Percentiles rank a stretch among this genome's conserved stretches.
Conservation (phyloP, 2,329 filamentous ascomycete genomes). For the Colletotrichum navitas region DNA sequence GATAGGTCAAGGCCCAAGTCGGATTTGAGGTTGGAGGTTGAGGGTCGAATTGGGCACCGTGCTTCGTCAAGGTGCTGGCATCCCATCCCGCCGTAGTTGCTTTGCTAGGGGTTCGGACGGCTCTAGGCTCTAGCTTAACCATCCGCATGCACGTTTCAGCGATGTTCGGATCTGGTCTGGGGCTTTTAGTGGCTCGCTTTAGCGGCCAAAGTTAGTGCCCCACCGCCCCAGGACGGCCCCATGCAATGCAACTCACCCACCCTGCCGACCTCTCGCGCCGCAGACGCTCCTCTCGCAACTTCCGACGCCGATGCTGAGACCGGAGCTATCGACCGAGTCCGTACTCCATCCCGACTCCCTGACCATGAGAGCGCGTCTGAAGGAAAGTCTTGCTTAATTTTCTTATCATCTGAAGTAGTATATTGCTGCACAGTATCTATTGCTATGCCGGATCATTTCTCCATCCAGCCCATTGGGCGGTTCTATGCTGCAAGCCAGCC, state of each 20-base stretch:
- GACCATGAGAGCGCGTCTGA: background rate
- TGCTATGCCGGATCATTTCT: conserved; percentile 57
- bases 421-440: background rate
- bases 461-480: conserved; percentile 76
- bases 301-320: conserved; percentile 33
- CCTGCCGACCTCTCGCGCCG: conserved; percentile 16
- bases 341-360: background rate
- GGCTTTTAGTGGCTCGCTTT: conserved; percentile 29
- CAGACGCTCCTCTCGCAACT: conserved; percentile 32
- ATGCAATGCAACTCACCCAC: conserved; percentile 15
- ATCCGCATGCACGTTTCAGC: conserved; percentile 39
- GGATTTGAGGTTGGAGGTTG: background rate
- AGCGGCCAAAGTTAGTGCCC: conserved; percentile 19
- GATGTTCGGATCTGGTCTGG: conserved; percentile 34
- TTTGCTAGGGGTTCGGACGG: conserved; percentile 26
- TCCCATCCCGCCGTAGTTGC: conserved; percentile 16
- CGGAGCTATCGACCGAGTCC: conserved; percentile 17
- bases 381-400: background rate
- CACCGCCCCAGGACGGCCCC: conserved; percentile 30
- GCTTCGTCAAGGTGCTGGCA: conserved; percentile 12
- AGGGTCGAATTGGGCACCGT: conserved; percentile 3
- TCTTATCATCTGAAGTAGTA: background rate
- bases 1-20: background rate
- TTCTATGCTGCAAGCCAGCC: conserved; percentile 77
- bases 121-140: conserved; percentile 32